Conservation (phyloP, 306 rosid genomes). For the Luffa aegyptiaca region DNA sequence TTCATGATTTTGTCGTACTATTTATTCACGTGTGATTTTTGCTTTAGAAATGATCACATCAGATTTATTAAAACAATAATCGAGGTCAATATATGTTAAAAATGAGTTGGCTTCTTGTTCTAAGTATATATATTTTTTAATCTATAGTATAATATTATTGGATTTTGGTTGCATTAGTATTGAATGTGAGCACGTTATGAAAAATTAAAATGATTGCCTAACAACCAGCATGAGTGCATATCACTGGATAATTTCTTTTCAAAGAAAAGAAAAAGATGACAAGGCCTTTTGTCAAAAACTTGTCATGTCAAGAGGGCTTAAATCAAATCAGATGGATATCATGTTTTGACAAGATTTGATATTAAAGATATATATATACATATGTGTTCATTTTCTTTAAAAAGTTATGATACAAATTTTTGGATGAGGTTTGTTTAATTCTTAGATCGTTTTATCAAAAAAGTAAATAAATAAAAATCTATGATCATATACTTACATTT, state of each 20-base stretch:
- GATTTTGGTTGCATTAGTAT: background rate
- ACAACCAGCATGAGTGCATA: background rate
- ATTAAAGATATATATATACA: background rate
- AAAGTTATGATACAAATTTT: background rate
- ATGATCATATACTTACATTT: no score
- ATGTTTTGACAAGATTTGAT: constrained; percentile 6
- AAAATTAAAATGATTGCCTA: background rate
- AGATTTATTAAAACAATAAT: background rate
- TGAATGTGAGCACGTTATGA: background rate
- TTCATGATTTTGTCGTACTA: background rate
- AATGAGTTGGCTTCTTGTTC: background rate
- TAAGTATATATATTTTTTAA: background rate
- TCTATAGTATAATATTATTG: background rate
- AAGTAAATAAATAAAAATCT: no score
- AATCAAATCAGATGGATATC: background rate
- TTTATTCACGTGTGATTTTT: background rate
- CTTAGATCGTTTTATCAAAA: no score
- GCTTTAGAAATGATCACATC: background rate
- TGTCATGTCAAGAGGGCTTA: background rate
- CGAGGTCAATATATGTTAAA: background rate
- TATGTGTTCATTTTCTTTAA: background rate
- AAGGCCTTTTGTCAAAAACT: constrained; percentile 1
- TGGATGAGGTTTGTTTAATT: background rate
- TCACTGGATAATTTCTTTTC: background rate
- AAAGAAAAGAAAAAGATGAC: background rate